A percentile compares a stretch with the other conserved stretches of the same genome.
phyloP scores from a whole-genome alignment of 2,329 filamentous ascomycete genomes.

The Parafenestella ontariensis region DNA sequence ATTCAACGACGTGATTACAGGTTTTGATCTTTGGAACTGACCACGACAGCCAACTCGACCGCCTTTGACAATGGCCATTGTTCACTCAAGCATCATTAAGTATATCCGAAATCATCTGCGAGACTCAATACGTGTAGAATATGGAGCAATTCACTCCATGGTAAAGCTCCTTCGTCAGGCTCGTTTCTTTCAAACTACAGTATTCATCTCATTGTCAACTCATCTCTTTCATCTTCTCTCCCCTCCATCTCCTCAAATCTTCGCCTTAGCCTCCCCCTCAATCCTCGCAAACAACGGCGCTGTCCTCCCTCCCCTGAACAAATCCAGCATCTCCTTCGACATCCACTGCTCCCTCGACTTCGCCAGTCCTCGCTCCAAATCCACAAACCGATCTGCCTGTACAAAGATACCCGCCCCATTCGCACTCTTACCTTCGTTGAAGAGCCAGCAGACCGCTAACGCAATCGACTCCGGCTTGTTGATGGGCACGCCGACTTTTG shows the following conservation, averaged over 20 bases:
- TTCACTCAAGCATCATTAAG: background rate
- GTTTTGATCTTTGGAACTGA: background rate
- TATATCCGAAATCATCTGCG: background rate
- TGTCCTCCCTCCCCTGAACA: slow-evolving; percentile 55
- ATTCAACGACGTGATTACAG: background rate
- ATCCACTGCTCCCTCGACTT: slow-evolving; percentile 57
- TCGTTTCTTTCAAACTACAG: background rate
- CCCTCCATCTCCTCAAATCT: slow-evolving; percentile 23
- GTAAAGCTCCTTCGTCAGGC: background rate
- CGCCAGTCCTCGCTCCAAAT: slow-evolving; percentile 57
- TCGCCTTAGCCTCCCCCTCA: slow-evolving; percentile 27
- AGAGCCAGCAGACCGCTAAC: slow-evolving; percentile 54
- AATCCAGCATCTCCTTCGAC: slow-evolving; percentile 58
- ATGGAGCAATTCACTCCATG: background rate
- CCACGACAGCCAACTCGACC: background rate
- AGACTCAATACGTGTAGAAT: background rate
- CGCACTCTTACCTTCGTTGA: slow-evolving; percentile 52
- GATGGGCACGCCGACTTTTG: slow-evolving; percentile 54
- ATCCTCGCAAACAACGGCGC: slow-evolving; percentile 42
- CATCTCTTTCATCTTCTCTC: background rate
- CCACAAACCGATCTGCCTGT: slow-evolving; percentile 52
- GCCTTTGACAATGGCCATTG: no score
- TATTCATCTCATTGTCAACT: background rate
- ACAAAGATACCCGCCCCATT: slow-evolving; percentile 58
- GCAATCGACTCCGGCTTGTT: slow-evolving; percentile 56